phyloP scores from a whole-genome alignment of 1,139 yeast genomes.

The Yamadazyma kanchanaburiensis region DNA sequence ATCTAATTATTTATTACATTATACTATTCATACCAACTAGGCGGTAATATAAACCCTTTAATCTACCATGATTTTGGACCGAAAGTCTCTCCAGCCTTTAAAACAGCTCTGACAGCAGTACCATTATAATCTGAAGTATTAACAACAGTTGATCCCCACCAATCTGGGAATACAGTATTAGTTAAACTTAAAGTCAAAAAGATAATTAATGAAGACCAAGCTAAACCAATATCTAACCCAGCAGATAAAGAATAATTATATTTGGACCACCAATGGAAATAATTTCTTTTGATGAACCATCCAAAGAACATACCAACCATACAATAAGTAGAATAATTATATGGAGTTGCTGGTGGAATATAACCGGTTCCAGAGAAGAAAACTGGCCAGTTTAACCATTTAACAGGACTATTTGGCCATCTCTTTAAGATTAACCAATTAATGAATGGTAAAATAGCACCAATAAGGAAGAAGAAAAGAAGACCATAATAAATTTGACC shows the following conservation, averaged over 20 bases:
- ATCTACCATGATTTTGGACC: slow-evolving; percentile 8
- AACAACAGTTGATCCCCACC: slow-evolving; percentile 36
- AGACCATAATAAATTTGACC: slow-evolving; percentile 38
- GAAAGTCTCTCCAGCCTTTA: slow-evolving; percentile 7
- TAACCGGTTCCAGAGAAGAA: slow-evolving; percentile 47
- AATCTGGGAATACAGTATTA: slow-evolving; percentile 22
- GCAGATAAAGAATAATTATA: slow-evolving; percentile 41
- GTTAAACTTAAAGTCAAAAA: slow-evolving; percentile 35
- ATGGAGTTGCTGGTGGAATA: slow-evolving; percentile 48
- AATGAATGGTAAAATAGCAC: slow-evolving; percentile 32
- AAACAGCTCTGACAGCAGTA: slow-evolving; percentile 7
- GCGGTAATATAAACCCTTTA: no score
- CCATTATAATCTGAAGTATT: slow-evolving; percentile 7
- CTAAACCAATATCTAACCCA: slow-evolving; percentile 42
- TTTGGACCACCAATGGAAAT: slow-evolving; percentile 30
- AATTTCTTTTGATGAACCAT: slow-evolving; percentile 30
- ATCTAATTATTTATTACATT: no score
- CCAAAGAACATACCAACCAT: slow-evolving; percentile 30
- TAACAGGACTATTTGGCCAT: slow-evolving; percentile 25
- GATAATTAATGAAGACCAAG: slow-evolving; percentile 38
- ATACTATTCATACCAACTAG: no score
- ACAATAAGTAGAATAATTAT: slow-evolving; percentile 40
- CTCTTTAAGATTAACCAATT: slow-evolving; percentile 34
- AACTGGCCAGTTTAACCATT: slow-evolving; percentile 46
- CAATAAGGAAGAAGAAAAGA: slow-evolving; percentile 41